Conservation (phyloP, 2,329 filamentous ascomycete species). For the Biscogniauxia mediterranea region DNA sequence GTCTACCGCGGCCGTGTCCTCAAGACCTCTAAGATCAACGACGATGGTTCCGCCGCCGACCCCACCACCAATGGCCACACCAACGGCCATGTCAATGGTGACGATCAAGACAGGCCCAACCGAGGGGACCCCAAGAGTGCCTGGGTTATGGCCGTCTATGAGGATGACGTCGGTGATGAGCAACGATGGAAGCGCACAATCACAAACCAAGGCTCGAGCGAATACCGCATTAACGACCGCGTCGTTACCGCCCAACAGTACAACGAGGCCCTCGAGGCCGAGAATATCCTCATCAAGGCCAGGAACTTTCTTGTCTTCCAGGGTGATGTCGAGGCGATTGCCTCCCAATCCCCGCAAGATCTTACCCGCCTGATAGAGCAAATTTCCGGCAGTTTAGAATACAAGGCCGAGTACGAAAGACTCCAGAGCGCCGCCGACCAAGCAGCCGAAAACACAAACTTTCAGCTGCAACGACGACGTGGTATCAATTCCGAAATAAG, state of each 20-base stretch:
- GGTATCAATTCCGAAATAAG: slow-evolving; percentile 98
- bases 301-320: slow-evolving; percentile 98
- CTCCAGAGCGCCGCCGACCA: slow-evolving; percentile 85
- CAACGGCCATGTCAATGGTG: slow-evolving; percentile 60
- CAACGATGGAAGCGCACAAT: slow-evolving; percentile 96
- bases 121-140: slow-evolving; percentile 86
- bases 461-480: slow-evolving; percentile 83
- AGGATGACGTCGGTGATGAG: slow-evolving; percentile 93
- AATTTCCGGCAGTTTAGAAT: slow-evolving; percentile 93
- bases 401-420: slow-evolving; percentile 89
- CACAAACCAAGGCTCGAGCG: slow-evolving; percentile 81
- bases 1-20: slow-evolving; percentile 94
- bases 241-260: slow-evolving; percentile 87
- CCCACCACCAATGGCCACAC: slow-evolving; percentile 57
- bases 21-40: slow-evolving; percentile 88
- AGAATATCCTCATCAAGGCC: slow-evolving; percentile 97
- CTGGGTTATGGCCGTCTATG: slow-evolving; percentile 99
- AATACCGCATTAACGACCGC: slow-evolving; percentile 95
- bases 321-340: slow-evolving; percentile 95
- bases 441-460: slow-evolving; percentile 82
- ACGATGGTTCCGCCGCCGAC: slow-evolving; percentile 72
- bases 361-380: slow-evolving; percentile 93
- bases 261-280: slow-evolving; percentile 85
- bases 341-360: slow-evolving; percentile 90
- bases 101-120: slow-evolving; percentile 63